These are phyloP conservation scores for Mycena galopus DNA, from an alignment of 768 basidiomycete species.

Conservation along the genomic window DNA sequence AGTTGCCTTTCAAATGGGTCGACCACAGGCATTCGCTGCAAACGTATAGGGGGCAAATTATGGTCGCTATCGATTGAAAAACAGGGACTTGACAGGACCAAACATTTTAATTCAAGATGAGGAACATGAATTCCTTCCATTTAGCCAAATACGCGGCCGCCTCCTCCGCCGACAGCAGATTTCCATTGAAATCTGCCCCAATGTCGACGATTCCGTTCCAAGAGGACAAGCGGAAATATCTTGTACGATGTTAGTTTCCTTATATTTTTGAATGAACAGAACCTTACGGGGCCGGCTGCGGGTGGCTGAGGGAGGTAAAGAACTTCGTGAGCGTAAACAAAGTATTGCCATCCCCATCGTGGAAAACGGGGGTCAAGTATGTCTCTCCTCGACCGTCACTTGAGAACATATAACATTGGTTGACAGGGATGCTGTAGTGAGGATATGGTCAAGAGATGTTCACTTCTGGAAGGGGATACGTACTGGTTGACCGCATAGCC, in stretches of 20 bases:
- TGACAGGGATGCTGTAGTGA: not conserved
- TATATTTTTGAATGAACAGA: not conserved
- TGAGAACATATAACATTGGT: not conserved
- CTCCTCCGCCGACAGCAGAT: conserved; percentile 24
- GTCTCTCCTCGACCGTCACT: not conserved
- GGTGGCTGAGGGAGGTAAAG: conserved; percentile 32
- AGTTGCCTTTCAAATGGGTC: too few species aligned
- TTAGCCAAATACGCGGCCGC: conserved; percentile 28
- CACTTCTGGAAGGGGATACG: not conserved
- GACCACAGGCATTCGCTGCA: too few species aligned
- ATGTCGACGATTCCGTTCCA: conserved; percentile 42
- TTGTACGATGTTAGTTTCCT: not conserved
- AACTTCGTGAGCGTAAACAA: conserved; percentile 34
- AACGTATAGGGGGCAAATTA: too few species aligned
- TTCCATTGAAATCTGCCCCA: conserved; percentile 43
- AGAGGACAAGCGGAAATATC: conserved; percentile 42
- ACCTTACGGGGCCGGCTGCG: conserved; percentile 46
- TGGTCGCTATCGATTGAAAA: too few species aligned
- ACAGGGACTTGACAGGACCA: too few species aligned
- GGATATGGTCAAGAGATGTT: not conserved
- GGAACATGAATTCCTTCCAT: conserved; percentile 37
- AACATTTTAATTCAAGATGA: too few species aligned
- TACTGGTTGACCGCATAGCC: not conserved
- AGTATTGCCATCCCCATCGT: not conserved
- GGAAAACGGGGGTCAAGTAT: not conserved